Base-by-base conservation (phyloP, 2,329 filamentous ascomycete genomes). In the Claviceps purpurea region DNA sequence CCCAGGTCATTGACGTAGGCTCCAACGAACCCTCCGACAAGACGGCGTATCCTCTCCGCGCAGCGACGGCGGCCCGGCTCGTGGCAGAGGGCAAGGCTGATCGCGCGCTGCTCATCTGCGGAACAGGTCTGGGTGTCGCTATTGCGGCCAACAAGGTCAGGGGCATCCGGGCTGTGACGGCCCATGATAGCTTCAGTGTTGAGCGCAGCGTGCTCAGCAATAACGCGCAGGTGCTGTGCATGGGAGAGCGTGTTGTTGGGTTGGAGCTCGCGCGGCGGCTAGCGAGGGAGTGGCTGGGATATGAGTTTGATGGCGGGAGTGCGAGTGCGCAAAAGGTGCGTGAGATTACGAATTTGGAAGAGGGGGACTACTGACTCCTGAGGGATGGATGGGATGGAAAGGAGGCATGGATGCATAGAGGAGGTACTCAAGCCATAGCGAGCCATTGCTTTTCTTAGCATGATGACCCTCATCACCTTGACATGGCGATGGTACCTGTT, bases 131-230 rank as follows among this genome's bases (percentile, higher is more conserved):
- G 7, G 89, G 89, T 20, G 89, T 95, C 7, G 88, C 89, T 60
- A 94, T 94, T 64, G 73, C 80, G n/a, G 89, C 89, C 58, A 94
- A 94, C 75, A 94, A 94, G 68, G 81, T 94, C 57, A 84, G 82
- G 52, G 88, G 88, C 5, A 81, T 94, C 55, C 75, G 88, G 24
- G 89, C 89, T n/a, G 89, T 94, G 18, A 94, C 88, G 5, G 89
- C 89, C 1, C 89, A 95, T 66, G 89, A 94, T 65, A 84, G 82
- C 58, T 95, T 90, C 73, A 84, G 78, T 52, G 87, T 94, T 5
- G 88, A 94, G 75, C 73, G 87, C 49, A 82, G 85, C 20, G 78
- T 94, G 11, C 70, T 91, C 61, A 89, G 84, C 70, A 94, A 94
- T 67, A 84, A 94, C 65, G 87, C 87, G 3, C 88, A 95, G 70